Base-by-base conservation (phyloP, 345 rosid species). In the Balakata baccata region DNA sequence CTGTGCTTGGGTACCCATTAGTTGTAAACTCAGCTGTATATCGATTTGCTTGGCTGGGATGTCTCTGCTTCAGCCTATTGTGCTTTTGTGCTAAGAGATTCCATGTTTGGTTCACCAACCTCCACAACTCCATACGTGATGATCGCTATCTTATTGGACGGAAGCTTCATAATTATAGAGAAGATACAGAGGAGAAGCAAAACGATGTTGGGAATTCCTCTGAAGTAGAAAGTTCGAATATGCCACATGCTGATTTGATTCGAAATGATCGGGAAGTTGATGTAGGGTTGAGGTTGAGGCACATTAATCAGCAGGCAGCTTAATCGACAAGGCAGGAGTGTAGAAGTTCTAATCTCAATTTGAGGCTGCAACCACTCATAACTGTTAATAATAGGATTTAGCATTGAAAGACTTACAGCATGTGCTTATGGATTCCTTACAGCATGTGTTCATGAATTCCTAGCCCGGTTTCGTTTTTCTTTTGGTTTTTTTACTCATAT, bases 41-140 rank as follows among this genome's bases (percentile, higher is more conserved):
- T 81, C 89, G 98, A 25, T 96, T 91, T 17, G 98, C 99, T 0
- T 96, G 99, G 99, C 74, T 96, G 72, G 97, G 99, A 50, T 96
- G 97, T 83, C 98, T 96, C 29, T 77, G 82, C 68, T 84, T 93
- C 76, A 91, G 96, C 68, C 52, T 86, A 16, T 29, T 91, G 46
- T 91, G 89, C 85, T 91, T 91, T 68, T 93, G 98, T 4, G 94
- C 92, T 9, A 96, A 88, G 77, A 88, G 96, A 78, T 91, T 90
- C 78, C 98, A 89, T 63, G 89, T 89, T 74, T 93, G 97, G 97
- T 93, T 93, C 87, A 90, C 97, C 47, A 96, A 96, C 87, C 99
- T 96, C 67, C 99, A 96, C 90, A 96, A 96, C 83, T 89, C 97
- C 43, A 93, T 96, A 63, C 91, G 97, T 2, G 98, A 96, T 73